Percentiles rank a stretch among this genome's conserved stretches.
These are phyloP conservation scores for Vickermania spadyakhi DNA, from an alignment of 208 protist species.

Conservation along the genomic window DNA sequence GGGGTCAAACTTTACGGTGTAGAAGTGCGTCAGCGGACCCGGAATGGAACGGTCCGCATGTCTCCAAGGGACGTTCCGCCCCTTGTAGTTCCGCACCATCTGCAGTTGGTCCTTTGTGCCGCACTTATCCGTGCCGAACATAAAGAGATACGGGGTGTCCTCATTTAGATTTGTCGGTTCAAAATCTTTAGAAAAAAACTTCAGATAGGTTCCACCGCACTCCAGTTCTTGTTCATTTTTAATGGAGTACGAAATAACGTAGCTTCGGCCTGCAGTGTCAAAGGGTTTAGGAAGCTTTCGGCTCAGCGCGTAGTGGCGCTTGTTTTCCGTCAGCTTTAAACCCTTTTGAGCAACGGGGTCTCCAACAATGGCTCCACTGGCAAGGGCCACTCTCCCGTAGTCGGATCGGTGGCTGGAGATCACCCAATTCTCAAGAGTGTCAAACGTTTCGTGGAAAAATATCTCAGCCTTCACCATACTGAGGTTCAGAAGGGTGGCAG, in stretches of 20 bases:
- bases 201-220: constrained; percentile 93
- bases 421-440: constrained; percentile 50
- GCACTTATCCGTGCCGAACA: constrained; percentile 96
- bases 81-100: constrained; percentile 93
- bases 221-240: constrained; percentile 86
- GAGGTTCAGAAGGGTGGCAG: neutral
- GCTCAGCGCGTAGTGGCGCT: constrained; percentile 84
- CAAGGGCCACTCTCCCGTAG: constrained; percentile 54
- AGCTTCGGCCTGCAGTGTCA: constrained; percentile 73
- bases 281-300: constrained; percentile 57
- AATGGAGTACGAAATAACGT: constrained; percentile 90
- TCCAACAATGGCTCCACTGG: constrained; percentile 37
- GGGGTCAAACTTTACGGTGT: constrained; percentile 86
- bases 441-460: constrained; percentile 70
- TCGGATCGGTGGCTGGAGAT: constrained; percentile 31
- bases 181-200: constrained; percentile 74
- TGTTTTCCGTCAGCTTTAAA: constrained; percentile 80
- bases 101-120: constrained; percentile 75
- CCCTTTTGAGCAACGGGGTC: constrained; percentile 69
- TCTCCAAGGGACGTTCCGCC: constrained; percentile 86
- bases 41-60: constrained; percentile 26
- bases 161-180: constrained; percentile 76
- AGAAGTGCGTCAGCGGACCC: constrained; percentile 90
- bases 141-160: constrained; percentile 89
- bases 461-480: constrained; percentile 32